Conservation (phyloP, 2,329 filamentous ascomycete species). For the Pyricularia grisea region DNA sequence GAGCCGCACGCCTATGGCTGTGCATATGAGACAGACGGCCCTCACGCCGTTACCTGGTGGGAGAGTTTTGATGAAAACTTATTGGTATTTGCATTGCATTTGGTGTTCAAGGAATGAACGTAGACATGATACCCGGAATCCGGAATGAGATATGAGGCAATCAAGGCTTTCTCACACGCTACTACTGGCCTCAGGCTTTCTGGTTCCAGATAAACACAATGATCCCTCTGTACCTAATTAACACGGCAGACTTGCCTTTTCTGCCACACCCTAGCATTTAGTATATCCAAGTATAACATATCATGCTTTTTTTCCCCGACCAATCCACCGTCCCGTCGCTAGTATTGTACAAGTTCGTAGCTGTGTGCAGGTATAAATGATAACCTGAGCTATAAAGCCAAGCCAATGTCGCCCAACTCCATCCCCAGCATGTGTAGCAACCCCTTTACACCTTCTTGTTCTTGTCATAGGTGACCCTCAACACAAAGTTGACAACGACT, state of each 20-base stretch:
- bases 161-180: neutral
- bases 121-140: neutral
- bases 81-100: neutral
- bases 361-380: neutral
- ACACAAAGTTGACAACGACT: slow-evolving; percentile 91
- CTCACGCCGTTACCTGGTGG: neutral
- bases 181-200: neutral
- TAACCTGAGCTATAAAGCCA: neutral
- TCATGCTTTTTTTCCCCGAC: neutral
- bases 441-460: neutral
- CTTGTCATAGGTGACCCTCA: slow-evolving; percentile 51
- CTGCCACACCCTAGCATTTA: neutral
- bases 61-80: neutral
- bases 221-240: neutral
- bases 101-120: neutral
- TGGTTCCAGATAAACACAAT: neutral
- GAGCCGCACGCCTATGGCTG: neutral
- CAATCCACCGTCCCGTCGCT: neutral
- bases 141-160: neutral
- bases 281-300: neutral
- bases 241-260: neutral
- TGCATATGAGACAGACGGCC: neutral
- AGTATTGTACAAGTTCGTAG: neutral
- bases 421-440: neutral
- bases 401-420: neutral